Percentiles rank a stretch among this genome's conserved stretches.
Evolutionary conservation across 129 eudicot genomes (phyloP).

Genomic region (Kitagawia praeruptora): DNA sequence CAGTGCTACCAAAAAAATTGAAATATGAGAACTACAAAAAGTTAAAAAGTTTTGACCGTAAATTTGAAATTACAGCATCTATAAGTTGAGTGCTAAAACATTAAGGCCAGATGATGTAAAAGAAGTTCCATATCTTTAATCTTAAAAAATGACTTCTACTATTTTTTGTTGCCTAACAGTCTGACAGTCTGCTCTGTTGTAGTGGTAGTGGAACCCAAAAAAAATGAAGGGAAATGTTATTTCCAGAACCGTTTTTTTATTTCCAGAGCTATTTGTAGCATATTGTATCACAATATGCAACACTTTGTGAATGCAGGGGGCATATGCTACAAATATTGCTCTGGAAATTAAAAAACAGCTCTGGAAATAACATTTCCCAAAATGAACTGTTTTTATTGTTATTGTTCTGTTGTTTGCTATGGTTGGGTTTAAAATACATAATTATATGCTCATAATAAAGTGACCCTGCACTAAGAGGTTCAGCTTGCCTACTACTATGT

Average conservation of each 20-base stretch:
- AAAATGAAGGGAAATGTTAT: no score
- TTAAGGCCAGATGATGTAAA: background rate
- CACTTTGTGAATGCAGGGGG: no score
- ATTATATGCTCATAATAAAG: background rate
- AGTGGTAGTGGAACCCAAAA: background rate
- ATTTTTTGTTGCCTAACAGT: background rate
- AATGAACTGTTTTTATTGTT: background rate
- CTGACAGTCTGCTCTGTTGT: background rate
- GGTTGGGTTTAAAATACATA: background rate
- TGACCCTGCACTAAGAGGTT: background rate
- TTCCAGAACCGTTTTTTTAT: no score
- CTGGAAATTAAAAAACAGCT: no score
- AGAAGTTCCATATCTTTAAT: background rate
- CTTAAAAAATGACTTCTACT: background rate
- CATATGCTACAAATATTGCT: no score
- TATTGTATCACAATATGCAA: no score
- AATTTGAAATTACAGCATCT: background rate
- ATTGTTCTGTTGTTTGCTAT: background rate
- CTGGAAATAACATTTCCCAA: no score
- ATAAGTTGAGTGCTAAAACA: background rate
- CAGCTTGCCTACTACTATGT: background rate
- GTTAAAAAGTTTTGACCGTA: background rate
- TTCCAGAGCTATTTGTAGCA: no score
- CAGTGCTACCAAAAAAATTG: background rate
- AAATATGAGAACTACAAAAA: background rate